Evolutionary conservation across 495 filamentous ascomycete species (phyloP), one percentile per base, ranked within the genome.

Genomic region (Zalerion maritima): DNA sequence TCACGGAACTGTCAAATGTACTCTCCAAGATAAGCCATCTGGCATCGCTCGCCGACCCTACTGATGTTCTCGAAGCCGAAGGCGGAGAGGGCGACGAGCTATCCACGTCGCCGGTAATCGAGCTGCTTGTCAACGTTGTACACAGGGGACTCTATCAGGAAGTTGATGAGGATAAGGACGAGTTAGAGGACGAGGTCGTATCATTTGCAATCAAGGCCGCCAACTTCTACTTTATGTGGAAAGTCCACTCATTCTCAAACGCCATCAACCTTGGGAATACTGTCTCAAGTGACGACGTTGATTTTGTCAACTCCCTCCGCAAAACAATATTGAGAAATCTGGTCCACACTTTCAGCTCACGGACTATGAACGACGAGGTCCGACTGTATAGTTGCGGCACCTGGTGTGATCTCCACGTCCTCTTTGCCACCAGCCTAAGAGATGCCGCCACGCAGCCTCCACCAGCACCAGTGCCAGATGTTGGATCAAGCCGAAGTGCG

Each of bases 151-250:
- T 65, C 5, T 64, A 71, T 12, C 58, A 66, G 18, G 67, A 73
- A 16, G 60, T 68, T 1, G 67, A 75, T 30, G 69, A 77, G 16
- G 73, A 78, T 8, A 46, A 67, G 3, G 74, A 77, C 31, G 68
- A 66, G 23, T 54, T 75, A 6, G 85, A 92, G 45, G 74, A 82
- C 34, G 76, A 85, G 34, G 54, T 89, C 28, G 71, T 85, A 4
- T 59, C 62, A 6, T 74, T 69, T 32, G 76, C 82, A 12, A 72
- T 85, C 37, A 74, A 75, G 37, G 62, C 75, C 4, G 50, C 78
- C 14, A 56, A 85, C 14, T 82, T 85, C 57, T 96, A 94, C 56
- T 89, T 94, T 51, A 81, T 92, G 75, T 97, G 89, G 89, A 85
- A 86, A 38, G 65, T 81, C 6, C 71, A 73, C 25, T 49, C 49